Percentiles rank a stretch among this genome's conserved stretches.
These are phyloP conservation scores for Volvox carteri DNA, from an alignment of 163 green algal genomes.

Conservation along the genomic window DNA sequence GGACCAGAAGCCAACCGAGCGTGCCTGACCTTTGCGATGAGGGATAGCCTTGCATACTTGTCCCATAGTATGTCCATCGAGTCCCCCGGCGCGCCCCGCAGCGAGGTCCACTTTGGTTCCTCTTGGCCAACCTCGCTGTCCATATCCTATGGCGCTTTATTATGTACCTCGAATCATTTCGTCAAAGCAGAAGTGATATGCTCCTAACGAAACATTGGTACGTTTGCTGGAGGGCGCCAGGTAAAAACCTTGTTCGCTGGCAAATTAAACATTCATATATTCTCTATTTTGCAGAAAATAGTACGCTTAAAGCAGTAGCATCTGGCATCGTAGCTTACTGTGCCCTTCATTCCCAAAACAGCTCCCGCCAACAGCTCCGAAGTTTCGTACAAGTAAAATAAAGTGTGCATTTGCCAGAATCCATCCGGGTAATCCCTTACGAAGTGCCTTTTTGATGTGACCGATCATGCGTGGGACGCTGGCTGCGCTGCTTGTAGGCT, in stretches of 20 bases:
- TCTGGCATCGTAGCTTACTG: too few relatives aligned
- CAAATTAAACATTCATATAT: too few relatives aligned
- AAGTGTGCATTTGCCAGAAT: background rate
- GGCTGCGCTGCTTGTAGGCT: slow-evolving; percentile 30
- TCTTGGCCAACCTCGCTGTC: background rate
- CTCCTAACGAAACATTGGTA: too few relatives aligned
- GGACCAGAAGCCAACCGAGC: background rate
- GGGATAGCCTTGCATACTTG: background rate
- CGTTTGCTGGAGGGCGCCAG: too few relatives aligned
- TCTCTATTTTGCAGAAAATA: too few relatives aligned
- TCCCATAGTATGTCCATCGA: background rate
- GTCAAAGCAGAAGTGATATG: too few relatives aligned
- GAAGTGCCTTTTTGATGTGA: background rate
- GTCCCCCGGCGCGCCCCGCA: background rate
- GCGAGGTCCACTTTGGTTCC: slow-evolving; percentile 31
- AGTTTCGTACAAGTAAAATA: background rate
- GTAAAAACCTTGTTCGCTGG: too few relatives aligned
- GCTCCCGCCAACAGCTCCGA: background rate
- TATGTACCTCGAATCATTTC: too few relatives aligned
- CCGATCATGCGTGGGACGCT: slow-evolving; percentile 33
- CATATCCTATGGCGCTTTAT: too few relatives aligned
- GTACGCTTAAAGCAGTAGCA: too few relatives aligned
- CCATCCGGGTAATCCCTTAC: background rate
- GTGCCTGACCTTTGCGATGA: background rate
- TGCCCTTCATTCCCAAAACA: too few relatives aligned